Conservation (phyloP, 208 protist species). For the Jaenimonas drosophilae region DNA sequence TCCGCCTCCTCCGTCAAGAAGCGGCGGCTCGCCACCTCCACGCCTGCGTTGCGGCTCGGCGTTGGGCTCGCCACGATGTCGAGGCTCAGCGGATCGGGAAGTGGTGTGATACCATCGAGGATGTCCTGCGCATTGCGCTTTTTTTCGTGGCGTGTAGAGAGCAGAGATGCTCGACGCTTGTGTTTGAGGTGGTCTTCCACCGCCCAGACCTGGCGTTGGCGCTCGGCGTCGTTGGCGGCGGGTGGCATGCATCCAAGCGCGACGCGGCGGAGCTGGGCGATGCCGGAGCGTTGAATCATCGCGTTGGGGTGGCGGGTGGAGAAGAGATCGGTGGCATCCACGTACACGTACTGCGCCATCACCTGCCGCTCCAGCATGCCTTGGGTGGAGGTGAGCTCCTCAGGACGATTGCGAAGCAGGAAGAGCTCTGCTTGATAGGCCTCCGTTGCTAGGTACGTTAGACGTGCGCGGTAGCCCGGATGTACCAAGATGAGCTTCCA, state of each 20-base stretch:
- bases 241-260: conserved; percentile 26
- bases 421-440: conserved; percentile 41
- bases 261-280: conserved; percentile 19
- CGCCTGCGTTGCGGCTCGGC: no score
- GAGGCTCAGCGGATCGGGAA: background rate
- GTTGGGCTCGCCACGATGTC: no score
- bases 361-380: conserved; percentile 8
- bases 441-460: conserved; percentile 33
- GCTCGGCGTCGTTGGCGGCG: background rate
- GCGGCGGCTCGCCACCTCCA: background rate
- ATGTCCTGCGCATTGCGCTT: background rate
- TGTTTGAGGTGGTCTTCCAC: conserved; percentile 18
- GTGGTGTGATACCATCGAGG: background rate
- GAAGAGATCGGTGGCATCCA: conserved; percentile 15
- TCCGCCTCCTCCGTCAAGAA: conserved; percentile 3
- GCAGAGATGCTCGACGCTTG: conserved; percentile 14
- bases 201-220: conserved; percentile 12
- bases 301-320: conserved; percentile 30
- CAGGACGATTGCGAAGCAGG: conserved; percentile 27
- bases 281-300: conserved; percentile 28
- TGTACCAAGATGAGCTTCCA: conserved; percentile 69
- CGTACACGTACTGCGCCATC: conserved; percentile 47
- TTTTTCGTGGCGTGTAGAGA: background rate
- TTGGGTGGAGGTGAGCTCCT: conserved; percentile 19
- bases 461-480: conserved; percentile 24